phyloP scores from a whole-genome alignment of 164 flowering plant genomes.

The Litsea cubeba region DNA sequence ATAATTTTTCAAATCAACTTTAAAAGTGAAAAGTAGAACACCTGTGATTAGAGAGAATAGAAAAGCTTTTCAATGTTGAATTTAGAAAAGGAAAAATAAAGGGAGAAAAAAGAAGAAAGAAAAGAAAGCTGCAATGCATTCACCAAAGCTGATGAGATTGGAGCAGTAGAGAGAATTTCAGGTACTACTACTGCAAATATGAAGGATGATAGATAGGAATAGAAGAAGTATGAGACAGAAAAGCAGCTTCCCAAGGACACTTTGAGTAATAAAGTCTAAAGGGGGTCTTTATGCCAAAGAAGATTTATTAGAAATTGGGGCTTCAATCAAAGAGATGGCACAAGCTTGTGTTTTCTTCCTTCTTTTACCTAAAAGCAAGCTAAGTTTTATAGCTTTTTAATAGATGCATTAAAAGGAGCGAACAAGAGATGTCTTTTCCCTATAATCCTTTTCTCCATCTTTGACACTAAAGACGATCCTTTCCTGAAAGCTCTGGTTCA shows the following conservation, averaged over 20 bases:
- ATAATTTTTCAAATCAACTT: slow-evolving; percentile 1
- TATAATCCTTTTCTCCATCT: slow-evolving; percentile 11
- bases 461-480: slow-evolving; percentile 10
- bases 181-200: no score
- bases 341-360: slow-evolving; percentile 22
- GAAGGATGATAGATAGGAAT: no score
- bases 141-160: neutral
- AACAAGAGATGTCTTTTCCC: slow-evolving; percentile 41
- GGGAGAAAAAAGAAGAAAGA: neutral
- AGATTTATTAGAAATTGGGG: slow-evolving; percentile 1
- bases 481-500: slow-evolving; percentile 23
- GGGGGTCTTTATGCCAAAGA: slow-evolving; percentile 22
- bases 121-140: no score
- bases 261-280: slow-evolving; percentile 4
- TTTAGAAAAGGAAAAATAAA: neutral
- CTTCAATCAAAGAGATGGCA: slow-evolving; percentile 24
- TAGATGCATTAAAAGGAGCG: slow-evolving; percentile 55
- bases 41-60: slow-evolving; percentile 1
- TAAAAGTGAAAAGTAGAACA: slow-evolving; percentile 2
- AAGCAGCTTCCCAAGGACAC: slow-evolving; percentile 14
- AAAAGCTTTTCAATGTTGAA: slow-evolving; percentile 3
- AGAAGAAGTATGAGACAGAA: slow-evolving; percentile 2
- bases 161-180: neutral
- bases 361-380: slow-evolving; percentile 26
- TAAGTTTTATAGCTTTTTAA: slow-evolving; percentile 33